Evolutionary conservation across 2,329 filamentous ascomycete genomes (phyloP).

Genomic region (Apiospora rasikravindrae): DNA sequence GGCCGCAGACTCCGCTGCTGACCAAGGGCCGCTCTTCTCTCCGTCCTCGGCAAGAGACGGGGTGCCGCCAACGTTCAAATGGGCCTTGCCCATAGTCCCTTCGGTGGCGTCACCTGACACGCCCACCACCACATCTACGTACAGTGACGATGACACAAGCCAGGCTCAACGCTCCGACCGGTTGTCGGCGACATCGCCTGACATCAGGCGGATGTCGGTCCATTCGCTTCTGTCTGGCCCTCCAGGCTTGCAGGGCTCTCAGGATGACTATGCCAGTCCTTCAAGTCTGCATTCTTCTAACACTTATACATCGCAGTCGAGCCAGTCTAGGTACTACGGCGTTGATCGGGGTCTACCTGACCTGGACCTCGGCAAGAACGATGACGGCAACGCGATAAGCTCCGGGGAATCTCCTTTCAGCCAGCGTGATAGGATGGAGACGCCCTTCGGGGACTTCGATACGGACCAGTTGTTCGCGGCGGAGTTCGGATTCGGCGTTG

Average conservation of each 20-base stretch:
- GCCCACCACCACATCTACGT: slow-evolving; percentile 46
- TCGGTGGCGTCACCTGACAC: slow-evolving; percentile 45
- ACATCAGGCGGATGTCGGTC: slow-evolving; percentile 60
- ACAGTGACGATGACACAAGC: slow-evolving; percentile 43
- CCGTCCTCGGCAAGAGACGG: slow-evolving; percentile 38
- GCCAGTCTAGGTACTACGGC: slow-evolving; percentile 63
- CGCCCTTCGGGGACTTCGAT: slow-evolving; percentile 38
- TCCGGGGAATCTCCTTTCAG: slow-evolving; percentile 43
- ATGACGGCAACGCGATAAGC: slow-evolving; percentile 69
- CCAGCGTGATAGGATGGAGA: slow-evolving; percentile 34
- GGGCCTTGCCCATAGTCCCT: slow-evolving; percentile 32
- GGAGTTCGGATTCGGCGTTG: slow-evolving; percentile 54
- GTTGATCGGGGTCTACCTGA: slow-evolving; percentile 74
- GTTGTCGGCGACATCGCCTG: slow-evolving; percentile 30
- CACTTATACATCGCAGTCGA: slow-evolving; percentile 32
- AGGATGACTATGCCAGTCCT: slow-evolving; percentile 31
- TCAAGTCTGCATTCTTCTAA: slow-evolving; percentile 33
- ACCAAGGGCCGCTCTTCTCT: slow-evolving; percentile 37
- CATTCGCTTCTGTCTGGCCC: slow-evolving; percentile 66
- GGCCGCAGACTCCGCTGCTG: slow-evolving; percentile 31
- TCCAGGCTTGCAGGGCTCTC: slow-evolving; percentile 39
- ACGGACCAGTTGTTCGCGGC: slow-evolving; percentile 41
- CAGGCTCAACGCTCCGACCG: slow-evolving; percentile 29
- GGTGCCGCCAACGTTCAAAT: slow-evolving; percentile 32
- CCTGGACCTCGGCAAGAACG: slow-evolving; percentile 71